phyloP scores from a whole-genome alignment of 345 rosid genomes.

The Citropsis articulata region DNA sequence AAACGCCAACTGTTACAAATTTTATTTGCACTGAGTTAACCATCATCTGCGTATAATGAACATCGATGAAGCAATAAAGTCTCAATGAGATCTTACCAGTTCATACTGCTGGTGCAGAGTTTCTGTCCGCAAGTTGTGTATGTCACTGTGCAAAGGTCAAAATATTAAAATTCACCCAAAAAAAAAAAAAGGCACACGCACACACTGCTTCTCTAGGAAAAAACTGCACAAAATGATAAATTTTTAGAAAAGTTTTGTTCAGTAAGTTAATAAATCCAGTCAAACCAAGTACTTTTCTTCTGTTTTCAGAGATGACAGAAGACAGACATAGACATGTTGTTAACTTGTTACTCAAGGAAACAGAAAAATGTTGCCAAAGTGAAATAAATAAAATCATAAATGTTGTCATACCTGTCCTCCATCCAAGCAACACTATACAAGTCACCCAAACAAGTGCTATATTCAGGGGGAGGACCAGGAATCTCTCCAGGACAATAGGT shows the following conservation, averaged over 20 bases:
- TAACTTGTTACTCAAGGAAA: neutral
- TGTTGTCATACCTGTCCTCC: constrained; percentile 79
- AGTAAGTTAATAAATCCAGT: neutral
- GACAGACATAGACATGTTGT: neutral
- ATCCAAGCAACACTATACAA: constrained; percentile 97
- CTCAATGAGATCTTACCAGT: constrained; percentile 50
- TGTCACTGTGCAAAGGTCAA: constrained; percentile 56
- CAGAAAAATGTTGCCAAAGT: neutral
- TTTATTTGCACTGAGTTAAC: neutral
- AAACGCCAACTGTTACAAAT: neutral
- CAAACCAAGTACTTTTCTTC: neutral
- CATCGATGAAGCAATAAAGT: neutral
- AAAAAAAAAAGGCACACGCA: neutral
- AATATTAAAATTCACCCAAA: neutral
- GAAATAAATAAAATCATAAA: neutral
- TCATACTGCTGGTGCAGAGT: constrained; percentile 84
- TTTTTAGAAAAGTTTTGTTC: neutral
- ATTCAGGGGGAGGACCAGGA: constrained; percentile 90
- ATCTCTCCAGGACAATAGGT: constrained; percentile 95
- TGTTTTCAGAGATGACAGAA: neutral
- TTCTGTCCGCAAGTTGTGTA: constrained; percentile 80
- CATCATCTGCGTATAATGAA: neutral
- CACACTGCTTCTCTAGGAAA: neutral
- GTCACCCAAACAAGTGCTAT: constrained; percentile 96
- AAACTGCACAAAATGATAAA: neutral